Evolutionary conservation across 306 rosid genomes (phyloP), one percentile per base, ranked within the genome.

Genomic region (Quillaja saponaria): DNA sequence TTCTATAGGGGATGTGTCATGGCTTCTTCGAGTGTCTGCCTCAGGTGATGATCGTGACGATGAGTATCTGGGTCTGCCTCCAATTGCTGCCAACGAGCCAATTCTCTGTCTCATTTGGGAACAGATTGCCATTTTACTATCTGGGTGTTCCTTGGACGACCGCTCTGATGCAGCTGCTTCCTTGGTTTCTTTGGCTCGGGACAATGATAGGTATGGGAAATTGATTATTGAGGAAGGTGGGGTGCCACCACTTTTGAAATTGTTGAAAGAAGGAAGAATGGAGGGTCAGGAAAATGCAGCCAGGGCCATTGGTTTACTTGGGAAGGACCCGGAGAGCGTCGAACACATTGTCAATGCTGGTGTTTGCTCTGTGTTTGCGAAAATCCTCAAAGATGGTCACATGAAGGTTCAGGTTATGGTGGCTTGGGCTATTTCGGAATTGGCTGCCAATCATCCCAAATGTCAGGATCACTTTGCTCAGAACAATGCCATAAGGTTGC

Each of bases 121-220:
- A 19, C 87, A 88, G 41, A 63, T 88, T 0, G 87, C 90, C 0
- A 79, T 69, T 39, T 71, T 88, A 3, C 80, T 74, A 21, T 81
- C 87, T 3, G 82, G 82, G 0, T 18, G 54, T 10, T 44, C 92
- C 0, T 0, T 51, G 2, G 96, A 85, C 0, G 87, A 88, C 1
- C 81, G 96, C 5, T 70, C 87, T 0, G 96, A 88, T 17, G 92
- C 96, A 3, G 86, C 92, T 0, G 96, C 92, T 2, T 88, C 92
- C 0, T 49, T 88, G 18, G 92, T 78, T 1, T 88, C 90, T 0
- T 66, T 88, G 28, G 96, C 96, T 3, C 71, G 82, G 20, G 96
- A 88, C 65, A 88, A 88, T n/a, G 84, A 82, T 35, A 83, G 92
- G 3, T 88, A 88, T 38, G 81, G 90, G 0, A 85, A 70, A 19